Conservation (phyloP, 108 stramenopile genomes). For the Skeletonema marinoi region DNA sequence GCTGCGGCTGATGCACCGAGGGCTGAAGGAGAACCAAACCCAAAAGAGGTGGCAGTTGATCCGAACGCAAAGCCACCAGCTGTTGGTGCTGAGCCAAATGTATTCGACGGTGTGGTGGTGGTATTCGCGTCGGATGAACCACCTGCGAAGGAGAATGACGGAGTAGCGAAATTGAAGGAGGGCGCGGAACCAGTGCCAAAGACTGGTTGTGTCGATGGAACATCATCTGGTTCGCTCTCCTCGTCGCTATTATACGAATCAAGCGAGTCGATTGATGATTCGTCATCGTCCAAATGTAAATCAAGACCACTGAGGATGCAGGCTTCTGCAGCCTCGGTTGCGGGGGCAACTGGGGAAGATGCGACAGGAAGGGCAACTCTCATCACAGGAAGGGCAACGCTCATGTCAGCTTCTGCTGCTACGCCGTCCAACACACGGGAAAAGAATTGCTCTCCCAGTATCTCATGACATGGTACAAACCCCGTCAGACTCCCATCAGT, state of each 20-base stretch:
- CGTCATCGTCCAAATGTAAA: conserved; percentile 22
- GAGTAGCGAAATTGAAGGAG: conserved; percentile 6
- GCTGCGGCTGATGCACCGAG: background rate
- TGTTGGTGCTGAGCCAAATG: background rate
- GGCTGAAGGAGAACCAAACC: conserved; percentile 9
- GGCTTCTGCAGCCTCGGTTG: background rate
- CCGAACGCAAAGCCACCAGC: conserved; percentile 32
- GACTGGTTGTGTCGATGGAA: background rate
- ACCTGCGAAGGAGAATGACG: background rate
- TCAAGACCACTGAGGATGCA: conserved; percentile 38
- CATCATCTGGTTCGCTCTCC: background rate
- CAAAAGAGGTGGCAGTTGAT: conserved; percentile 26
- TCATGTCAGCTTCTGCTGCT: background rate
- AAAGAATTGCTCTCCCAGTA: conserved; percentile 21
- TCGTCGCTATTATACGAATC: conserved; percentile 15
- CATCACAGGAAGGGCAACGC: background rate
- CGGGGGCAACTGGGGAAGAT: background rate
- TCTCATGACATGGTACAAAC: conserved; percentile 27
- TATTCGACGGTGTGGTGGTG: background rate
- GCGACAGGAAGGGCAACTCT: conserved; percentile 2
- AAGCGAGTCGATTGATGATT: background rate
- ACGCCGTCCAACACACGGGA: background rate
- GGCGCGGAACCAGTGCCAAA: conserved; percentile 1
- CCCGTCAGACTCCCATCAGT: conserved; percentile 63
- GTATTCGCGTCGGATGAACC: background rate